Conservation (phyloP, 208 protist species). For the Herpetomonas tarakana region DNA sequence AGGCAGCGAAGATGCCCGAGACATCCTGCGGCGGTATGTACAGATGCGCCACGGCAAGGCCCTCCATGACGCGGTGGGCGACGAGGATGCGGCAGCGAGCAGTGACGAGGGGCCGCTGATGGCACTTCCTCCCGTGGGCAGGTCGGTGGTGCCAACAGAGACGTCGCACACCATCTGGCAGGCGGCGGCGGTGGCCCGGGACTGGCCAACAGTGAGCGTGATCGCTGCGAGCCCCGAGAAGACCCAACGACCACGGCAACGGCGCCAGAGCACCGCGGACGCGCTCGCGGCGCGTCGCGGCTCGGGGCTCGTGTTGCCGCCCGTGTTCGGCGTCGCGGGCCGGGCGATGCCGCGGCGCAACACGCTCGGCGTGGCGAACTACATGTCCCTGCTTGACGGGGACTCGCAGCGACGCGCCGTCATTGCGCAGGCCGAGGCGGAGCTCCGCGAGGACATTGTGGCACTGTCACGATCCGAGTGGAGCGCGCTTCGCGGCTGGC, state of each 20-base stretch:
- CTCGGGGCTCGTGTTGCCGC: slow-evolving; percentile 24
- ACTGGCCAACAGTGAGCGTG: neutral
- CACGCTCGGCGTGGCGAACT: slow-evolving; percentile 56
- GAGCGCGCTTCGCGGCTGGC: slow-evolving; percentile 42
- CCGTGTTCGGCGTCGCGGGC: slow-evolving; percentile 5
- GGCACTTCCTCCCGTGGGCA: slow-evolving; percentile 3
- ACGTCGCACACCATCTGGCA: neutral
- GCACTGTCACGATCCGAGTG: slow-evolving; percentile 32
- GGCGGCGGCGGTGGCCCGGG: neutral
- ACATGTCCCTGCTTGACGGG: slow-evolving; percentile 57
- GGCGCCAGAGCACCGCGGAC: neutral
- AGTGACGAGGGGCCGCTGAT: neutral
- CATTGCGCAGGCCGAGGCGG: slow-evolving; percentile 32
- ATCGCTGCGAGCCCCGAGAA: neutral
- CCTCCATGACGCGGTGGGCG: slow-evolving; percentile 3
- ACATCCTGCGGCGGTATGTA: slow-evolving; percentile 53
- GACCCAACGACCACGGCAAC: neutral
- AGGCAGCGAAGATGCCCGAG: slow-evolving; percentile 7
- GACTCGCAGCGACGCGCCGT: slow-evolving; percentile 26
- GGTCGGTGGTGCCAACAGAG: neutral
- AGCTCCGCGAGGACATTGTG: slow-evolving; percentile 29
- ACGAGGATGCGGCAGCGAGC: slow-evolving; percentile 5
- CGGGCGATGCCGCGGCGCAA: slow-evolving; percentile 32
- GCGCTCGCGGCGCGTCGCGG: slow-evolving; percentile 4
- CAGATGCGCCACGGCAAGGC: slow-evolving; percentile 10